Evolutionary conservation across 148 eudicot genomes (phyloP).

Genomic region (Spergularia bocconei): DNA sequence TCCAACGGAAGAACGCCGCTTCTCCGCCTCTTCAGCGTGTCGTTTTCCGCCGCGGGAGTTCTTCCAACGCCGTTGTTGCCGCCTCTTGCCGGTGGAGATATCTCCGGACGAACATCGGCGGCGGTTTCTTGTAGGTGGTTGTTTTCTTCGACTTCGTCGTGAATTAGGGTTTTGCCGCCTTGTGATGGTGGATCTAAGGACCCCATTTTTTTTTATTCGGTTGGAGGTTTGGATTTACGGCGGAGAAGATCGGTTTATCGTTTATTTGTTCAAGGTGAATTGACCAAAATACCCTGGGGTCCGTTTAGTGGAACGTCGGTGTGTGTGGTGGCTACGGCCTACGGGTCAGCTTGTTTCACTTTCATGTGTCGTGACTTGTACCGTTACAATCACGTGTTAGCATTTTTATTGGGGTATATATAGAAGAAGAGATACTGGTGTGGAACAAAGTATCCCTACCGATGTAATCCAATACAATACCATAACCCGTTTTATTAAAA

Average conservation of each 20-base stretch:
- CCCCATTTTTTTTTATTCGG: constrained; percentile 43
- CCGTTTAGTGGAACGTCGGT: too few species aligned
- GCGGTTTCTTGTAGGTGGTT: constrained; percentile 29
- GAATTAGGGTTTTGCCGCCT: constrained; percentile 39
- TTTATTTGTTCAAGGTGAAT: not conserved
- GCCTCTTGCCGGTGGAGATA: constrained; percentile 19
- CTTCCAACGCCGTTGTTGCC: constrained; percentile 21
- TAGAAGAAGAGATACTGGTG: too few species aligned
- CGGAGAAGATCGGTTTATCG: not conserved
- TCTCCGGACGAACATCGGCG: constrained; percentile 20
- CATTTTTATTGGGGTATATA: too few species aligned
- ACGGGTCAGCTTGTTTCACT: too few species aligned
- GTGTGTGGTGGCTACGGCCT: too few species aligned
- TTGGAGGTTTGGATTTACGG: not conserved
- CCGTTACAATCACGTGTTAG: too few species aligned
- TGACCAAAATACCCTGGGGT: too few species aligned
- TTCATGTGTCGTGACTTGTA: too few species aligned
- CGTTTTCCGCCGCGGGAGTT: constrained; percentile 36
- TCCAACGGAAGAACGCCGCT: constrained; percentile 54
- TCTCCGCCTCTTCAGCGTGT: constrained; percentile 33
- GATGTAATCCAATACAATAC: too few species aligned
- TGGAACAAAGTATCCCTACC: too few species aligned
- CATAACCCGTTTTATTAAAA: too few species aligned
- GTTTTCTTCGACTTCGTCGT: constrained; percentile 33
- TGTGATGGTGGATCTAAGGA: constrained; percentile 57